Evolutionary conservation across 1,139 yeast species (phyloP).

Genomic region (Blastobotrys indianensis): DNA sequence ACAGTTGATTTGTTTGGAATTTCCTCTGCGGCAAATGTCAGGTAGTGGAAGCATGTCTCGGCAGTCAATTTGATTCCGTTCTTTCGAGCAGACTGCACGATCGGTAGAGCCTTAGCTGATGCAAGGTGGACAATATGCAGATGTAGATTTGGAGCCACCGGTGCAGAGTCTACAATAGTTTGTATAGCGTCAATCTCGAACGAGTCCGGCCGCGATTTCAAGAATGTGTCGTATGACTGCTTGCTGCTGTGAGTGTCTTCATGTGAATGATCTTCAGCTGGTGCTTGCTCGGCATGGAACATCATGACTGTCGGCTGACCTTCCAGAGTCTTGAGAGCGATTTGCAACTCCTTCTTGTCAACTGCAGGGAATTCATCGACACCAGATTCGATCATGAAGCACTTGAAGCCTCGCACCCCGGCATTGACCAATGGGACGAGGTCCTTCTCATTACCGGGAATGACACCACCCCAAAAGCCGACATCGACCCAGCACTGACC

Average conservation of each 20-base stretch:
- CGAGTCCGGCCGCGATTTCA: conserved; percentile 81
- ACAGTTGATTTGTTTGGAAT: conserved; percentile 73
- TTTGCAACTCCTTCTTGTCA: conserved; percentile 50
- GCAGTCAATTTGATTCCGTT: conserved; percentile 60
- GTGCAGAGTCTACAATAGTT: conserved; percentile 59
- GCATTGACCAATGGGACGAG: conserved; percentile 67
- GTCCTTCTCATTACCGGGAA: conserved; percentile 65
- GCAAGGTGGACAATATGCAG: conserved; percentile 89
- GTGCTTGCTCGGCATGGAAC: conserved; percentile 80
- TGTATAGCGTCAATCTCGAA: conserved; percentile 82
- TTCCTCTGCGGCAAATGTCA: conserved; percentile 67
- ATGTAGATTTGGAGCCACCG: conserved; percentile 54
- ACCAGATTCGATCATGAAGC: conserved; percentile 85
- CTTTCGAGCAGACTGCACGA: conserved; percentile 56
- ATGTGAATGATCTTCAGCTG: conserved; percentile 8
- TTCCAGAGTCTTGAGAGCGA: conserved; percentile 58
- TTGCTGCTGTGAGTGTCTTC: conserved; percentile 4
- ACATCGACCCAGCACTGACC: conserved; percentile 89
- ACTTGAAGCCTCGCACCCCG: conserved; percentile 91
- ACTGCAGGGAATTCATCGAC: conserved; percentile 92
- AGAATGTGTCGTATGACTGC: conserved; percentile 56
- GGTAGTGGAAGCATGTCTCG: conserved; percentile 91
- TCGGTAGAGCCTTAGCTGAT: conserved; percentile 71
- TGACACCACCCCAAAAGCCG: conserved; percentile 93
- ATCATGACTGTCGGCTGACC: conserved; percentile 64